Conservation (phyloP, 148 eudicot genomes). For the Rhododendron simsii region DNA sequence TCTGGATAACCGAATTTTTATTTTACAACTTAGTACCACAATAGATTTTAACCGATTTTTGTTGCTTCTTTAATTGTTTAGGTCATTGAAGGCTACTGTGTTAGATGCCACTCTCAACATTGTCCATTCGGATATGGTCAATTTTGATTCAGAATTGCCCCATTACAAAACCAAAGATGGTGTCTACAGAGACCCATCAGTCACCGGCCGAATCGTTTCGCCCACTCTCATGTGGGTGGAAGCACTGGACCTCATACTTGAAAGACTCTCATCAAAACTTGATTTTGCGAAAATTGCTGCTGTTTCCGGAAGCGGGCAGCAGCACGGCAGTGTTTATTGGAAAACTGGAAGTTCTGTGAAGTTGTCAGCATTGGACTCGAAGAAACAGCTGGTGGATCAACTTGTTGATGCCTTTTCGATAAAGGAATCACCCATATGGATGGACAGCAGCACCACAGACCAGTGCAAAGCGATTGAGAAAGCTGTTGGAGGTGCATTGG, state of each 20-base stretch:
- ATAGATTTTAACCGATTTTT: background rate
- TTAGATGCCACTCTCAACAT: constrained; percentile 61
- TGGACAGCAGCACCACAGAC: constrained; percentile 90
- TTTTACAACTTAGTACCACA: background rate
- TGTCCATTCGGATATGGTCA: constrained; percentile 49
- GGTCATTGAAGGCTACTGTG: constrained; percentile 88
- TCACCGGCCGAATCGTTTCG: constrained; percentile 77
- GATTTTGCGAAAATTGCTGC: constrained; percentile 68
- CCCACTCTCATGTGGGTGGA: constrained; percentile 94
- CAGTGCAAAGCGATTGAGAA: constrained; percentile 86
- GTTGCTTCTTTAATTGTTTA: constrained; percentile 15
- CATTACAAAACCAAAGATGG: constrained; percentile 91
- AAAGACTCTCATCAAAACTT: constrained; percentile 46
- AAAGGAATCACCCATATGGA: constrained; percentile 86
- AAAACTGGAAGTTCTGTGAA: constrained; percentile 50
- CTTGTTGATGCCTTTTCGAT: constrained; percentile 59
- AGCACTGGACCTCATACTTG: constrained; percentile 71
- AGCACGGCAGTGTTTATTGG: constrained; percentile 97
- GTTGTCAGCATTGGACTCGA: constrained; percentile 59
- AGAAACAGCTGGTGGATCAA: constrained; percentile 55
- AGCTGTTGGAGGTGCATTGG: constrained; percentile 81
- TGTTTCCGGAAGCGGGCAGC: constrained; percentile 89
- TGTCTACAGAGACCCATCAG: constrained; percentile 57
- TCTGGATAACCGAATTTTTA: background rate
- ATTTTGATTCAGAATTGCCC: constrained; percentile 73